Percentiles rank a stretch among this genome's conserved stretches.
Conservation (phyloP, 2,329 filamentous ascomycete genomes). For the Phialophora expanda region DNA sequence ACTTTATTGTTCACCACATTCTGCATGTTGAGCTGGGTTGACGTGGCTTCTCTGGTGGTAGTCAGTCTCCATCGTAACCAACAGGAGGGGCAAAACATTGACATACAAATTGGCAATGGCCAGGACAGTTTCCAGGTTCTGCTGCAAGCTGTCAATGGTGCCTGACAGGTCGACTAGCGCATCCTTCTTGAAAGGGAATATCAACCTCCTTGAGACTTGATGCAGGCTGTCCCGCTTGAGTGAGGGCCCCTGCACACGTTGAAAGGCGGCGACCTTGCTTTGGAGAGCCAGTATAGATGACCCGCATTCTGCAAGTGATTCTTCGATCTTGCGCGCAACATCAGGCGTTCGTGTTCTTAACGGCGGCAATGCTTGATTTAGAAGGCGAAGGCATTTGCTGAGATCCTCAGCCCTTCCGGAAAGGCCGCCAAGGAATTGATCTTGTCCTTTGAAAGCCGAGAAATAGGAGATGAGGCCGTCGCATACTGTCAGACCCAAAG, state of each 20-base stretch:
- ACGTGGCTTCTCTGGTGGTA: constrained; percentile 5
- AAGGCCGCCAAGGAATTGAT: constrained; percentile 12
- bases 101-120: constrained; percentile 13
- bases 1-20: constrained; percentile 8
- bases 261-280: constrained; percentile 5
- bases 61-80: background rate
- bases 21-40: background rate
- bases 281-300: background rate
- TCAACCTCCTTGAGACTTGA: constrained; percentile 2
- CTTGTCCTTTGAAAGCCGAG: constrained; percentile 11
- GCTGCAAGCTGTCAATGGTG: constrained; percentile 10
- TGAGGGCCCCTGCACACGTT: constrained; percentile 10
- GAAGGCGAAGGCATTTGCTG: constrained; percentile 2
- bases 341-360: constrained; percentile 9
- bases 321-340: constrained; percentile 8
- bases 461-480: constrained; percentile 16
- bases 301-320: background rate
- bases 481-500: constrained; percentile 18
- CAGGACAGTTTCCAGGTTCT: constrained; percentile 17
- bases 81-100: background rate
- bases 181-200: constrained; percentile 17
- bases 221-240: constrained; percentile 8
- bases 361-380: constrained; percentile 5
- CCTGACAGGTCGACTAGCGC: constrained; percentile 4
- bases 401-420: constrained; percentile 9